Evolutionary conservation across 2,329 filamentous ascomycete species (phyloP).

Genomic region (Madurella mycetomatis): DNA sequence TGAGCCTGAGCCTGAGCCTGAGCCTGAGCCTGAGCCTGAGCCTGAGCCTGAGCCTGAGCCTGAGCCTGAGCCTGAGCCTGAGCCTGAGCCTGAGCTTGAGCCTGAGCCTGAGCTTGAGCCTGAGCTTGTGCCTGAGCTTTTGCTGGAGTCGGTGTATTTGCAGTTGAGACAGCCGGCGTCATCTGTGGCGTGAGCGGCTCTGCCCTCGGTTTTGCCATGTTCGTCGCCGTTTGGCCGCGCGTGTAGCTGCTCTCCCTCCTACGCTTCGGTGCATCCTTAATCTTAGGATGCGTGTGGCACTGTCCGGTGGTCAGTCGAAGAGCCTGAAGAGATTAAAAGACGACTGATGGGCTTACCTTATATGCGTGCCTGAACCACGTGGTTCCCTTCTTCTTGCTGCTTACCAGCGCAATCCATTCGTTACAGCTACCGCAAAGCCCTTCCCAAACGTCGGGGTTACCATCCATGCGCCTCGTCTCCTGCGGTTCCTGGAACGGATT

Average conservation of each 20-base stretch:
- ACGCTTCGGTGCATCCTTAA: slow-evolving; percentile 66
- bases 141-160: slow-evolving; percentile 37
- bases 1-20: slow-evolving; percentile 22
- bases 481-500: slow-evolving; percentile 73
- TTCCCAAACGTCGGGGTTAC: slow-evolving; percentile 78
- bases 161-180: slow-evolving; percentile 35
- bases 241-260: slow-evolving; percentile 58
- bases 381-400: slow-evolving; percentile 87
- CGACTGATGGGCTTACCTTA: slow-evolving; percentile 54
- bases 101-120: too few relatives aligned
- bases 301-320: slow-evolving; percentile 29
- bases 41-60: slow-evolving; percentile 19
- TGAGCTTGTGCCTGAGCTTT: slow-evolving; percentile 25
- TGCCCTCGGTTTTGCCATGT: slow-evolving; percentile 44
- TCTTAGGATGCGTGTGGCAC: slow-evolving; percentile 69
- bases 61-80: slow-evolving; percentile 23
- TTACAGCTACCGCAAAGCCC: slow-evolving; percentile 73
- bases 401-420: slow-evolving; percentile 76
- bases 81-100: slow-evolving; percentile 22
- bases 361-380: slow-evolving; percentile 89
- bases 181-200: slow-evolving; percentile 46
- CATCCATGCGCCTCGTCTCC: slow-evolving; percentile 70
- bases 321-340: neutral
- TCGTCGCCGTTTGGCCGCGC: slow-evolving; percentile 38
- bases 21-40: slow-evolving; percentile 20